Evolutionary conservation across 2,329 filamentous ascomycete species (phyloP).

Genomic region (Hymenoscyphus fructigenus): DNA sequence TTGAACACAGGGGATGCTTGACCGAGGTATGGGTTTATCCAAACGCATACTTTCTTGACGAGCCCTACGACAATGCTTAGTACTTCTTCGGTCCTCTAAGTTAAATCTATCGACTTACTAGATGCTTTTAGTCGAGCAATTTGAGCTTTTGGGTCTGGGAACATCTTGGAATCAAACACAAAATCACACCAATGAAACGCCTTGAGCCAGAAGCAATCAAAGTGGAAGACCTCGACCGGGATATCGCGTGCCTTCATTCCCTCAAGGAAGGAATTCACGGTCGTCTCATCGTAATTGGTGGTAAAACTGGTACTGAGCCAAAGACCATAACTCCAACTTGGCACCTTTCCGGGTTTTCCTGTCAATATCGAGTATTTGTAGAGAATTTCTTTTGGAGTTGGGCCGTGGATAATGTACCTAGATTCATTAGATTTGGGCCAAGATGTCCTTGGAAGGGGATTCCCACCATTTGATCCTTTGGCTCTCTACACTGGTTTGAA

Average conservation of each 20-base stretch:
- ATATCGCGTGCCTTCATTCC: constrained; percentile 57
- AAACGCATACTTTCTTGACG: constrained; percentile 51
- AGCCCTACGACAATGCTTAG: constrained; percentile 32
- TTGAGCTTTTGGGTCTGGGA: constrained; percentile 57
- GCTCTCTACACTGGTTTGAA: constrained; percentile 67
- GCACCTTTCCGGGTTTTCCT: constrained; percentile 62
- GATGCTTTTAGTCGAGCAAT: constrained; percentile 53
- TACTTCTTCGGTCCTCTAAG: too few species aligned
- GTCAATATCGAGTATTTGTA: constrained; percentile 66
- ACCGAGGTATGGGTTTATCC: constrained; percentile 63
- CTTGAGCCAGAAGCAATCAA: constrained; percentile 64
- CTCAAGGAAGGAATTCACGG: constrained; percentile 57
- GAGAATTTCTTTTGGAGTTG: constrained; percentile 69
- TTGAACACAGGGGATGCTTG: constrained; percentile 59
- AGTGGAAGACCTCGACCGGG: constrained; percentile 61
- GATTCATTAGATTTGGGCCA: not conserved
- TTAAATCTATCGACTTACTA: constrained; percentile 19
- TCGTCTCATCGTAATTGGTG: constrained; percentile 59
- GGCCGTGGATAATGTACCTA: constrained; percentile 67
- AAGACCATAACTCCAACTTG: constrained; percentile 72
- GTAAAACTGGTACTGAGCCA: constrained; percentile 74
- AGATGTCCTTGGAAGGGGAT: not conserved
- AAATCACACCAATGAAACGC: constrained; percentile 66
- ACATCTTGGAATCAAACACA: constrained; percentile 55
- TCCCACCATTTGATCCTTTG: constrained; percentile 64